Evolutionary conservation across 441 rosid species (phyloP).

Genomic region (Lepidium campestre): DNA sequence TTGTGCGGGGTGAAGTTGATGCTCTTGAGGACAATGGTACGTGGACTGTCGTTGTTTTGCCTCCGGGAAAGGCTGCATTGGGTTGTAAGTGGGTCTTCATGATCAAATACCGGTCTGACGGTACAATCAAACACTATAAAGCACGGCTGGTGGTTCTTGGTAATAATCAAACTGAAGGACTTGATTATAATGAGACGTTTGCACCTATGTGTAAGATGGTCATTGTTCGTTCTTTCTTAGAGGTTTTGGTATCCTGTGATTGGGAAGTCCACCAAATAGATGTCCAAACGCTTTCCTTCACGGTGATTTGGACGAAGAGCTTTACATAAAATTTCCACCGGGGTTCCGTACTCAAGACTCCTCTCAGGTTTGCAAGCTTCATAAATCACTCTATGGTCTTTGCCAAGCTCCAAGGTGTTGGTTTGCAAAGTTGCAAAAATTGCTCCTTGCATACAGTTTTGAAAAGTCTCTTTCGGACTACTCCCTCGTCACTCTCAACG

Average conservation of each 20-base stretch:
- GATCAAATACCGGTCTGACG: background rate
- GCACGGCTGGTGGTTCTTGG: background rate
- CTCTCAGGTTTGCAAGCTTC: background rate
- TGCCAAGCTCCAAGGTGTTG: background rate
- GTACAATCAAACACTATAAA: background rate
- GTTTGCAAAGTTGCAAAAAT: background rate
- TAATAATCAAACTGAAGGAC: background rate
- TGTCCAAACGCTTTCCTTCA: too few species aligned
- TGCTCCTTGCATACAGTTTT: too few species aligned
- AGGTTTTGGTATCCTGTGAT: too few species aligned
- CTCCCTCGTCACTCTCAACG: too few species aligned
- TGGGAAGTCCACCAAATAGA: too few species aligned
- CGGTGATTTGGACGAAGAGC: background rate
- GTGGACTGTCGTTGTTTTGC: background rate
- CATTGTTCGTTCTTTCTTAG: too few species aligned
- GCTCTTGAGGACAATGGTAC: background rate
- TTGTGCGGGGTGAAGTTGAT: fast-evolving
- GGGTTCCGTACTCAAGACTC: background rate
- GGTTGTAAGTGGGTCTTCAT: background rate
- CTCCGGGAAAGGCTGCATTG: background rate
- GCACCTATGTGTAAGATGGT: background rate
- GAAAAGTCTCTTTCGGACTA: too few species aligned
- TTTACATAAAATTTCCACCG: background rate
- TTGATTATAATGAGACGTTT: background rate
- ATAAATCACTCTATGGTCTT: background rate